Evolutionary conservation across 495 filamentous ascomycete genomes (phyloP).

Genomic region (Elasticomyces elasticus): DNA sequence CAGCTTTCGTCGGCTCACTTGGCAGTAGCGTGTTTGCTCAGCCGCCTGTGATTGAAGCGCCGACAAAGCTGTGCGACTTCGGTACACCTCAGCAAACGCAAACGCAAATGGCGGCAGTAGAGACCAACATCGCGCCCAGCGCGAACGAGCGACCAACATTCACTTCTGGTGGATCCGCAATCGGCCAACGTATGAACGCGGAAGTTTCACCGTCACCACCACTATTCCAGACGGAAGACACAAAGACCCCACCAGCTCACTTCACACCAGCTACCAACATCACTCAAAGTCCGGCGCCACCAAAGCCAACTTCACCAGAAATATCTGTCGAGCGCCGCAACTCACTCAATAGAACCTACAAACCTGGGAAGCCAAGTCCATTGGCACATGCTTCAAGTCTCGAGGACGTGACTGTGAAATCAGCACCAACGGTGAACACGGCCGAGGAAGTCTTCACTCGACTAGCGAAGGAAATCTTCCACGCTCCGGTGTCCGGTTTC

Average conservation of each 20-base stretch:
- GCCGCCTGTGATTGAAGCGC: background rate
- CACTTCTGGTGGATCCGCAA: background rate
- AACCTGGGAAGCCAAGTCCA: constrained; percentile 16
- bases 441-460: constrained; percentile 4
- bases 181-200: background rate
- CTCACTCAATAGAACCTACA: constrained; percentile 2
- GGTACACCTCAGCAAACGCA: background rate
- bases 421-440: background rate
- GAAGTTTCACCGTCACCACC: background rate
- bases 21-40: background rate
- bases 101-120: background rate
- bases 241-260: constrained; percentile 4
- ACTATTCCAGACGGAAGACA: background rate
- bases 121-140: background rate
- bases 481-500: constrained; percentile 11
- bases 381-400: constrained; percentile 12
- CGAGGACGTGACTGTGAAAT: constrained; percentile 3
- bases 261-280: constrained; percentile 1
- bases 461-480: constrained; percentile 15
- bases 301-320: background rate
- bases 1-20: background rate
- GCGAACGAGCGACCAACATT: background rate
- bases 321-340: background rate
- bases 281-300: background rate
- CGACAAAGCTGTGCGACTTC: background rate